phyloP scores from a whole-genome alignment of 768 basidiomycete species.

The Mycena leptocephala region DNA sequence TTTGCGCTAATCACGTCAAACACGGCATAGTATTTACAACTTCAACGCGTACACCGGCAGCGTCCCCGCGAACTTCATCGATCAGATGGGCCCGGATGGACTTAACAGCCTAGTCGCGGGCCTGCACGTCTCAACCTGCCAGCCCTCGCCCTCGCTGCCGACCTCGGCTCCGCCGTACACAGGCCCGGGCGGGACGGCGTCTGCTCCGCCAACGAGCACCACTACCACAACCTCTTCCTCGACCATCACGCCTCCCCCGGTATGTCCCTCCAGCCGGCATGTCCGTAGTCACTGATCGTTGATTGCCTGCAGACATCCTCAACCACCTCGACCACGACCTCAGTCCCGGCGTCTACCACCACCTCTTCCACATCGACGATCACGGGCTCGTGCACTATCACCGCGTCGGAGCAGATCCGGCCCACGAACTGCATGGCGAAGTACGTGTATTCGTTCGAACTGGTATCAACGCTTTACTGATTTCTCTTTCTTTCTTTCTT shows the following conservation, averaged over 20 bases:
- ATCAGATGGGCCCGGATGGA: conserved; percentile 28
- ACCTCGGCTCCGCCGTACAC: conserved; percentile 33
- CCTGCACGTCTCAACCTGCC: conserved; percentile 29
- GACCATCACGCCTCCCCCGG: conserved; percentile 19
- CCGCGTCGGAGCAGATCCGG: conserved; percentile 30
- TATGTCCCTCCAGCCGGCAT: not conserved
- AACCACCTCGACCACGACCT: conserved; percentile 12
- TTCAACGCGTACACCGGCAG: conserved; percentile 37
- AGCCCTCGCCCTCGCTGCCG: conserved; percentile 28
- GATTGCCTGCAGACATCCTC: conserved; percentile 6
- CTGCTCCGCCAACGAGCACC: conserved; percentile 13
- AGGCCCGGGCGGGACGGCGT: conserved; percentile 7
- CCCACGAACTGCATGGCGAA: conserved; percentile 26
- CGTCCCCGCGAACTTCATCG: conserved; percentile 18
- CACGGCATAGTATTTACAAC: conserved; percentile 21
- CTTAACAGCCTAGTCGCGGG: conserved; percentile 18
- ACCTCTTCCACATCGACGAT: not conserved
- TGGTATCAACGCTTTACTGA: not conserved
- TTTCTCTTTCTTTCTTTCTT: not conserved
- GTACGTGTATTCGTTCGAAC: not conserved
- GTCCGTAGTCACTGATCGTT: not conserved
- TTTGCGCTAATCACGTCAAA: not conserved
- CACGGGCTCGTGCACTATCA: conserved; percentile 26
- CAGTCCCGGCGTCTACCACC: not conserved
- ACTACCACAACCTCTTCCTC: conserved; percentile 2